These are phyloP conservation scores for Asterophora lycoperdoides DNA, from an alignment of 768 basidiomycete genomes.

Conservation along the genomic window DNA sequence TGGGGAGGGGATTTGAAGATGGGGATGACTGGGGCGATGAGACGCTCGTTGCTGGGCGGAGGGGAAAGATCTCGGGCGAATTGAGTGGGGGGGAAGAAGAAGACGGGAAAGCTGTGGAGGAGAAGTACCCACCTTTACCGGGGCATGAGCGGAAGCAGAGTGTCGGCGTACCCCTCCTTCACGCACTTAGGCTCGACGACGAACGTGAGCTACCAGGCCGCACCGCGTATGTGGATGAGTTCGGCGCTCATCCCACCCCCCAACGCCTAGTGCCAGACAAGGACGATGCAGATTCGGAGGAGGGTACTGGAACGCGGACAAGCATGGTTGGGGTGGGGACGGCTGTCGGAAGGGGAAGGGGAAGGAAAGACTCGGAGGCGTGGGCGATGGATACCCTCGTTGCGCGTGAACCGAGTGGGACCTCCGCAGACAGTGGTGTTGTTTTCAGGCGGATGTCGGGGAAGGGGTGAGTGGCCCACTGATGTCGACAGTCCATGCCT, in stretches of 20 bases:
- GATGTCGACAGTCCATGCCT: no score
- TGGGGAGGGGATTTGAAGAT: neutral
- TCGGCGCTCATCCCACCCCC: constrained; percentile 10
- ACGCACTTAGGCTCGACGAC: constrained; percentile 20
- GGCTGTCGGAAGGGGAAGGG: constrained; percentile 15
- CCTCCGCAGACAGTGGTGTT: neutral
- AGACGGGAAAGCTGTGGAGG: constrained; percentile 4
- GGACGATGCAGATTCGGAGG: constrained; percentile 17
- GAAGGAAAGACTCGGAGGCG: neutral
- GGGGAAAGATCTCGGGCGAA: no score
- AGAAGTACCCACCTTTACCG: neutral
- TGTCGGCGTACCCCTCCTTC: constrained; percentile 27
- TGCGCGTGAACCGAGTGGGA: no score
- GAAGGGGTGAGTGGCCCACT: no score
- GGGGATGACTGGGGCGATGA: constrained; percentile 16
- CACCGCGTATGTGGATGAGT: neutral
- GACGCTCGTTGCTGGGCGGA: constrained; percentile 16
- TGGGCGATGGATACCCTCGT: neutral
- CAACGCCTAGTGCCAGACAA: neutral
- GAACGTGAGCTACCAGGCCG: constrained; percentile 1
- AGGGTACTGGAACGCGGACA: constrained; percentile 12
- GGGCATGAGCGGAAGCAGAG: constrained; percentile 25
- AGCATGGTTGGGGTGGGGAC: constrained; percentile 49
- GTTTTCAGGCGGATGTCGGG: neutral
- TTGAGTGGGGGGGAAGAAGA: neutral